phyloP scores from a whole-genome alignment of 108 stramenopile species.

The Hondaea fermentalgiana region DNA sequence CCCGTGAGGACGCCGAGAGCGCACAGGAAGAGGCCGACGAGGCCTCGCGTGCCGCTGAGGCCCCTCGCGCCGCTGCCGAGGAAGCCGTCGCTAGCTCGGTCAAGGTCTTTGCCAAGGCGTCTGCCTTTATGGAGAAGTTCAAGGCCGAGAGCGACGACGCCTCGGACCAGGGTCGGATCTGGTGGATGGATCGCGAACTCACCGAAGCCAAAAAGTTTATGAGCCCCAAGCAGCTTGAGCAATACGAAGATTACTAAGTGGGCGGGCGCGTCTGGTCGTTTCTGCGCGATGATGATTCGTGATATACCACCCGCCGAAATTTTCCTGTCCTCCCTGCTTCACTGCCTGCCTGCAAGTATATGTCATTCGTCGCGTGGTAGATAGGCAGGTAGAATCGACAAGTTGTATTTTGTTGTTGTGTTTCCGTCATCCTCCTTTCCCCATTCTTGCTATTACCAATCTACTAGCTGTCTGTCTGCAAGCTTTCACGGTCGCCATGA shows the following conservation, averaged over 20 bases:
- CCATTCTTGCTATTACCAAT: no score
- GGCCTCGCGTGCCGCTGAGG: not conserved
- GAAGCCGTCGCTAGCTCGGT: not conserved
- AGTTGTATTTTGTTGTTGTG: no score
- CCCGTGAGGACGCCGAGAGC: not conserved
- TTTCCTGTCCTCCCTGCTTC: no score
- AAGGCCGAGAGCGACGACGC: not conserved
- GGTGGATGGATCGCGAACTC: not conserved
- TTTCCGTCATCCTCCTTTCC: no score
- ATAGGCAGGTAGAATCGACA: no score
- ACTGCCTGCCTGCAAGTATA: no score
- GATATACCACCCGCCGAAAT: no score
- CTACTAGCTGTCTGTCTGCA: no score
- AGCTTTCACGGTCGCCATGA: no score
- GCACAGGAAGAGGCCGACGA: not conserved
- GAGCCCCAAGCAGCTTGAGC: not conserved
- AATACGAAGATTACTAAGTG: not conserved
- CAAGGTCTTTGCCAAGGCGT: not conserved
- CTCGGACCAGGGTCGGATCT: not conserved
- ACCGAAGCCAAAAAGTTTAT: not conserved
- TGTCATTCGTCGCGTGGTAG: no score
- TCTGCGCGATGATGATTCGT: no score
- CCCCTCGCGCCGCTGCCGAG: not conserved
- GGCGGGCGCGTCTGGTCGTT: no score
- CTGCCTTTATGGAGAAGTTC: not conserved